Conservation (phyloP, 2,329 filamentous ascomycete species). For the Xenoacremonium recifei region DNA sequence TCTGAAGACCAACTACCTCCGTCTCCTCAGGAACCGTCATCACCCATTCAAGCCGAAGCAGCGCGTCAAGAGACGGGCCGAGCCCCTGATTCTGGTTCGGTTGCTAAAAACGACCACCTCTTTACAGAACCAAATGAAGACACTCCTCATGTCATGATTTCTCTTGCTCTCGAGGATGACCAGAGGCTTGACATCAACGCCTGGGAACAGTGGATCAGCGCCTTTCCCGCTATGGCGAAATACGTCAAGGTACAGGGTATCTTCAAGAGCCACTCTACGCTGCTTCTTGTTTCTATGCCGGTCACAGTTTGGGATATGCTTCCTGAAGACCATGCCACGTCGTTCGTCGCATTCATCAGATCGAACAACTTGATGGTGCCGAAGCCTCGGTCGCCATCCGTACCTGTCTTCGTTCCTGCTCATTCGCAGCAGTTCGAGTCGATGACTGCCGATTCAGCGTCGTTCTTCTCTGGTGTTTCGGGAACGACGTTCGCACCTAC, state of each 20-base stretch:
- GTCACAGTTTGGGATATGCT: conserved; percentile 60
- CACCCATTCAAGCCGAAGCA: neutral
- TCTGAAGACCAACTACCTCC: conserved; percentile 24
- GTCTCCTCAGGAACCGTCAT: conserved; percentile 14
- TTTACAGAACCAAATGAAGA: conserved; percentile 50
- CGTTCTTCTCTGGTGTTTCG: conserved; percentile 31
- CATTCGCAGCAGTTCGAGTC: conserved; percentile 18
- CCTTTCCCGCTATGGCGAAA: conserved; percentile 56
- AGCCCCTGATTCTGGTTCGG: conserved; percentile 21
- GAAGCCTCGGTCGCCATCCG: conserved; percentile 20
- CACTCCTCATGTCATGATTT: conserved; percentile 60
- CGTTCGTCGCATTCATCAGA: conserved; percentile 58
- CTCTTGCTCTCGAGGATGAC: conserved; percentile 56
- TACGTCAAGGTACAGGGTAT: conserved; percentile 61
- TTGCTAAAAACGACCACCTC: conserved; percentile 25
- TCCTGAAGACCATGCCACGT: conserved; percentile 55
- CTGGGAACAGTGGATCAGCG: conserved; percentile 57
- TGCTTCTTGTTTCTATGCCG: conserved; percentile 57
- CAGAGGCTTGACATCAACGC: conserved; percentile 56
- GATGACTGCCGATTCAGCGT: conserved; percentile 22
- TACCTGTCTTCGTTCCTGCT: conserved; percentile 22
- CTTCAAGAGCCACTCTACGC: conserved; percentile 60
- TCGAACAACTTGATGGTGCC: conserved; percentile 52
- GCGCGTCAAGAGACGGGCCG: conserved; percentile 21
- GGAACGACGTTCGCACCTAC: conserved; percentile 33